Conservation (phyloP, 106 monocot genomes). For the Chionographis japonica region DNA sequence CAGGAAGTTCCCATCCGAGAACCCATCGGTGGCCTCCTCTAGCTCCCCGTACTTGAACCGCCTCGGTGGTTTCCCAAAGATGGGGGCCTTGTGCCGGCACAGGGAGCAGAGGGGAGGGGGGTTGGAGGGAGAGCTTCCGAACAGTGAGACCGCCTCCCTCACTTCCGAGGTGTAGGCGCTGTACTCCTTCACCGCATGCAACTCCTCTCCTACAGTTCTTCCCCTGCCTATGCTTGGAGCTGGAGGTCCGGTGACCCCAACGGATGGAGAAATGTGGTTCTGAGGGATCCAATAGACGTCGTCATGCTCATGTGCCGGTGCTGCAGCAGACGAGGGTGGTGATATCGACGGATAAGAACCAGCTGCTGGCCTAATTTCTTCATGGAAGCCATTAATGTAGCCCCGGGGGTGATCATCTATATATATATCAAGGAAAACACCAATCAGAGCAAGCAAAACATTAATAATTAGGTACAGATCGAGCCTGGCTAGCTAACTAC, state of each 20-base stretch:
- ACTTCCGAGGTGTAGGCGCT: slow-evolving; percentile 2
- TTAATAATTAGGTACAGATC: no score
- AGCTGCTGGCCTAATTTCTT: neutral
- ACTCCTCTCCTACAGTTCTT: no score
- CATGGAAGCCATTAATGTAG: neutral
- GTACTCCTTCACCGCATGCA: no score
- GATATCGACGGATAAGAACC: neutral
- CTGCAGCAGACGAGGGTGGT: neutral
- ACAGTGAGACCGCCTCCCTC: slow-evolving; percentile 10
- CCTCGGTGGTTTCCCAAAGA: slow-evolving; percentile 51
- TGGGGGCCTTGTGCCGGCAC: slow-evolving; percentile 52
- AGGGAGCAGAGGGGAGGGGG: slow-evolving; percentile 57
- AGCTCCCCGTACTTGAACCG: slow-evolving; percentile 45
- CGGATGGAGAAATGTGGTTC: neutral
- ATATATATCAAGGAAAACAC: no score
- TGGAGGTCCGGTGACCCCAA: neutral
- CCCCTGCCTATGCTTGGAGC: no score
- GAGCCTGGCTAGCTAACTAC: no score
- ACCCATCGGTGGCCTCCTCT: slow-evolving; percentile 40
- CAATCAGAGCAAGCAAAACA: no score
- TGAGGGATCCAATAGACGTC: slow-evolving; percentile 12
- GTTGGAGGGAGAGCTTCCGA: slow-evolving; percentile 21
- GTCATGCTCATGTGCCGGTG: neutral
- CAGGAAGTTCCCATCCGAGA: slow-evolving; percentile 40
- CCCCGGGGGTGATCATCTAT: no score